Percentiles rank a stretch among this genome's conserved stretches.
These are phyloP conservation scores for Paramyrothecium sp. DNA, from an alignment of 2,329 filamentous ascomycete genomes.

Conservation along the genomic window DNA sequence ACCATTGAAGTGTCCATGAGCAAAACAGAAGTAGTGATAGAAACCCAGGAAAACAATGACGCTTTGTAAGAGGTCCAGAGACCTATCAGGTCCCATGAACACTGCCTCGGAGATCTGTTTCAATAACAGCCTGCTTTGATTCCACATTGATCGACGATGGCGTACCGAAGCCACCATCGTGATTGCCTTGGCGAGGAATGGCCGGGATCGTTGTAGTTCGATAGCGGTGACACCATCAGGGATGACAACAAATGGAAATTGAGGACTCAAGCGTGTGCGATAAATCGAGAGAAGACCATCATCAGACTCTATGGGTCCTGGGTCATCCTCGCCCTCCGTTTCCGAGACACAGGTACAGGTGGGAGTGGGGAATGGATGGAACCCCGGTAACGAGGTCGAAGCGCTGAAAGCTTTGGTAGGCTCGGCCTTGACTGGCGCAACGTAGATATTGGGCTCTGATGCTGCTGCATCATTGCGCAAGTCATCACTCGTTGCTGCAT, in stretches of 20 bases:
- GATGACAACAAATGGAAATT: conserved; percentile 10
- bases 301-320: conserved; percentile 6
- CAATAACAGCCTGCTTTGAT: conserved; percentile 6
- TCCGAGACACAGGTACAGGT: conserved; percentile 9
- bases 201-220: conserved; percentile 8
- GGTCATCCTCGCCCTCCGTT: conserved; percentile 5
- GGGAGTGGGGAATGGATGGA: conserved; percentile 8
- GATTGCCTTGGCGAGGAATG: conserved; percentile 10
- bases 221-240: conserved; percentile 7
- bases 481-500: conserved; percentile 3
- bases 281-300: conserved; percentile 9
- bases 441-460: conserved; percentile 6
- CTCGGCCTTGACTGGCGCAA: conserved; percentile 7
- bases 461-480: conserved; percentile 3
- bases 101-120: conserved; percentile 8
- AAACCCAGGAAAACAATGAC: conserved; percentile 10
- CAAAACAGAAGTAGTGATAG: conserved; percentile 12
- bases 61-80: conserved; percentile 9
- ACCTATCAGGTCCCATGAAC: conserved; percentile 6
- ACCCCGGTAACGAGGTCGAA: conserved; percentile 6
- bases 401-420: conserved; percentile 4
- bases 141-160: conserved; percentile 11
- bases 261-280: conserved; percentile 9
- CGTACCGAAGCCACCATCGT: conserved; percentile 9
- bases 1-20: conserved; percentile 9